Percentiles rank a stretch among this genome's conserved stretches.
These are phyloP conservation scores for Graphiopsis chlorocephala DNA, from an alignment of 2,329 filamentous ascomycete genomes.

Conservation along the genomic window DNA sequence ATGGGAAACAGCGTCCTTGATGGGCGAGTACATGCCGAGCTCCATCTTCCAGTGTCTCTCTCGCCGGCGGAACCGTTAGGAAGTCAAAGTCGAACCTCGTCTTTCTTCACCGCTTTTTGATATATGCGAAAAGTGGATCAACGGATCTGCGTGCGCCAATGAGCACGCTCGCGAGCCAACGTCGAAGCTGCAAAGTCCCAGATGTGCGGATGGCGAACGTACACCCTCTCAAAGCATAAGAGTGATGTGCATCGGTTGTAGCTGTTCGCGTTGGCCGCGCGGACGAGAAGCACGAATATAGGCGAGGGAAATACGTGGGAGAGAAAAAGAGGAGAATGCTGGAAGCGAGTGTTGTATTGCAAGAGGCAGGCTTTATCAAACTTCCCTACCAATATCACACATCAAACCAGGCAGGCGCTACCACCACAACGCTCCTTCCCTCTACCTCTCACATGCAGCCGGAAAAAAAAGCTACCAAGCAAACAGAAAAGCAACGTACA, in stretches of 20 bases:
- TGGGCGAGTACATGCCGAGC: neutral
- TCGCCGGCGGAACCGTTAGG: neutral
- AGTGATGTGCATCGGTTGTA: neutral
- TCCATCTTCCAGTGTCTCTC: neutral
- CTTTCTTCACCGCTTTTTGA: conserved; percentile 15
- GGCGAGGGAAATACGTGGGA: no score
- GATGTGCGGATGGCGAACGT: conserved; percentile 3
- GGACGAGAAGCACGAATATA: neutral
- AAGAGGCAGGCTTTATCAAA: no score
- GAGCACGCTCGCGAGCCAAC: neutral
- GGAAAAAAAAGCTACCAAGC: no score
- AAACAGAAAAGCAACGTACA: no score
- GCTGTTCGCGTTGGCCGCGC: neutral
- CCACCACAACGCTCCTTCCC: neutral
- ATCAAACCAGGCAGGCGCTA: neutral
- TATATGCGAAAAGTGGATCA: neutral
- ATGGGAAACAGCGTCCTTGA: neutral
- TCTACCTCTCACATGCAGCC: neutral
- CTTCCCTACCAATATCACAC: neutral
- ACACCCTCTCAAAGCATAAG: neutral
- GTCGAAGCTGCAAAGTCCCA: neutral
- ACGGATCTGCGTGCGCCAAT: conserved; percentile 7
- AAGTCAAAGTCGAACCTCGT: neutral
- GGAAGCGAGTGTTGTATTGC: no score
- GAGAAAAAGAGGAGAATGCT: neutral